Evolutionary conservation across 2,329 filamentous ascomycete genomes (phyloP), one percentile per base, ranked within the genome.

Genomic region (Fusarium staphyleae): DNA sequence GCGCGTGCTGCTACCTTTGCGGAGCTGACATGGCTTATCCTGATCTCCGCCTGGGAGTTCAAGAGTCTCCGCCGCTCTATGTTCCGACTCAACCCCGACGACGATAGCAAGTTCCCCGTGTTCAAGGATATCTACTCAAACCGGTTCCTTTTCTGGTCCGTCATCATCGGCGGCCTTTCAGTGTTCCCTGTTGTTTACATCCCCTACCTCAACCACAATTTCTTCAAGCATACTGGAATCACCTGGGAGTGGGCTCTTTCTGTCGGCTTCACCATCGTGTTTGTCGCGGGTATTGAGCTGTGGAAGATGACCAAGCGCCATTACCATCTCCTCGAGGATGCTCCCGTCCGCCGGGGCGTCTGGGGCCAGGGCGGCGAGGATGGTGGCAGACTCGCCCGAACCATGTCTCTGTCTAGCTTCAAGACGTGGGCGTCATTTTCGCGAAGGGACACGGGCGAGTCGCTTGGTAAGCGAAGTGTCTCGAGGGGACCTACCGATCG

Each of bases 21-120:
- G 4, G 85, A 87, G 68, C 75, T 92, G 22, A 90, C 88, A 1
- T 91, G 87, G 85, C 79, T 87, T 47, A 87, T 90, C 29, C 81
- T 91, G 40, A 81, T 91, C 67, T 85, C 88, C 1, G 88, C 89
- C 2, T 92, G 88, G 88, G 88, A 91, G 74, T 88, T 90, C 75
- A 87, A 90, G 74, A 83, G 87, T 66, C 82, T 90, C 68, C 84
- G 86, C 5, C 85, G 87, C 12, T 89, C 86, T 36, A 81, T 91
- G 74, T 90, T 91, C 78, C 80, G 81, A 35, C 83, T 91, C 67
- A 78, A 85, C 65, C 80, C 82, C 1, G 76, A 80, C 19, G 76
- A 78, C 69, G 68, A 72, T 33, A 80, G 77, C 57, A 70, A 68
- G 32, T 81, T 85, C 69, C 78, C 82, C 22, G 69, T 87, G 40